Evolutionary conservation across 2,329 filamentous ascomycete genomes (phyloP).

Genomic region (Cladophialophora psammophila): DNA sequence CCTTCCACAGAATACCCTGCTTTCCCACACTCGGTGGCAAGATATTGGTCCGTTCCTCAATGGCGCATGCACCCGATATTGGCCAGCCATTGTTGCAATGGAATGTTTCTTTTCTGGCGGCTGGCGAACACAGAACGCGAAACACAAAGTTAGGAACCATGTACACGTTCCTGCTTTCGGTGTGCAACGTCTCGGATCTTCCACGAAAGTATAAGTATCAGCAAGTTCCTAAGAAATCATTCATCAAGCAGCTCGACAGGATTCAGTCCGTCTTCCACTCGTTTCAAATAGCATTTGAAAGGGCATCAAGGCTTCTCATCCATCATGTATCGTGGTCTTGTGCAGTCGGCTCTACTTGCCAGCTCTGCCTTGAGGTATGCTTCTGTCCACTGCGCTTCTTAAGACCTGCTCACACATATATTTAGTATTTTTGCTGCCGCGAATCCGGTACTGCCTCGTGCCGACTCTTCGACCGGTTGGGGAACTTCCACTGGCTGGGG

Average conservation of each 20-base stretch:
- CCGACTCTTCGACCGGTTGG: conserved; percentile 8
- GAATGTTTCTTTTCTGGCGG: background rate
- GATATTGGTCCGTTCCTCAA: conserved; percentile 3
- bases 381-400: background rate
- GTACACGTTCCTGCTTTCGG: conserved; percentile 9
- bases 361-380: conserved; percentile 10
- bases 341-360: conserved; percentile 8
- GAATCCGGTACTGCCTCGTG: conserved; percentile 13
- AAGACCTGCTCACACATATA: background rate
- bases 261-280: conserved; percentile 12
- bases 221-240: background rate
- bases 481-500: conserved; percentile 6
- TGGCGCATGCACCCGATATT: background rate
- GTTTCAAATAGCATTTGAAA: conserved; percentile 8
- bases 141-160: conserved; percentile 14
- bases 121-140: background rate
- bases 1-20: background rate
- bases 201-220: conserved; percentile 6
- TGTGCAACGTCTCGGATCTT: background rate
- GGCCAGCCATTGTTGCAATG: background rate
- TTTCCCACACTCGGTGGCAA: background rate
- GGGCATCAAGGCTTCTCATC: conserved; percentile 3
- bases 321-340: conserved; percentile 13
- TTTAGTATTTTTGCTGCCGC: conserved; percentile 9
- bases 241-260: conserved; percentile 10